Percentiles rank a stretch among this genome's conserved stretches.
phyloP scores from a whole-genome alignment of 2,329 filamentous ascomycete species.

The Myriangium duriaei region DNA sequence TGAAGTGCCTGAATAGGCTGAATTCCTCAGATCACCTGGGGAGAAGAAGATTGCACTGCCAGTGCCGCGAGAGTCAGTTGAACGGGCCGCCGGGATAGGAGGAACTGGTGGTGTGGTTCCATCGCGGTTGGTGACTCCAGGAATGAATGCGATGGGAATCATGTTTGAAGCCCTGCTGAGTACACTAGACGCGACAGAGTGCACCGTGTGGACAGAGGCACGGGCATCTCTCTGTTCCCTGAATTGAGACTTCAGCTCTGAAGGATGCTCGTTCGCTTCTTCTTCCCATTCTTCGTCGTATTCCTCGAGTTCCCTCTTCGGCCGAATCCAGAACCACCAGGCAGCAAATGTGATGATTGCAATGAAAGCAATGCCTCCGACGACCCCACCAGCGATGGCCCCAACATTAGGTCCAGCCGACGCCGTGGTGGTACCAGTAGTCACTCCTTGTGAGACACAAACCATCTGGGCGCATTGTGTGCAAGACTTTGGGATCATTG shows the following conservation, averaged over 20 bases:
- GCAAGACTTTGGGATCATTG: slow-evolving; percentile 48
- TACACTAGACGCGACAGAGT: slow-evolving; percentile 89
- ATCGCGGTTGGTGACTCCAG: slow-evolving; percentile 76
- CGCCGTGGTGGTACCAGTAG: slow-evolving; percentile 20
- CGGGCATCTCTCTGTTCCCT: slow-evolving; percentile 30
- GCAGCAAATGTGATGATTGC: slow-evolving; percentile 66
- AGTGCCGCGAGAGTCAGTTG: slow-evolving; percentile 39
- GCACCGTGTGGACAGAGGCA: slow-evolving; percentile 71
- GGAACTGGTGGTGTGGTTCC: slow-evolving; percentile 77
- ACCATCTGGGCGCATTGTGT: slow-evolving; percentile 44
- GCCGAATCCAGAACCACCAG: slow-evolving; percentile 80
- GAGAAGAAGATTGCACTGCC: slow-evolving; percentile 86
- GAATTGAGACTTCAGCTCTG: slow-evolving; percentile 32
- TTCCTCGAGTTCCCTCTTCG: slow-evolving; percentile 49
- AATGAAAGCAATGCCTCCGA: slow-evolving; percentile 69
- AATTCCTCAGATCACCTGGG: slow-evolving; percentile 78
- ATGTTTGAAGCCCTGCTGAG: slow-evolving; percentile 95
- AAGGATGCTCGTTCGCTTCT: slow-evolving; percentile 40
- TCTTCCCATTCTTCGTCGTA: slow-evolving; percentile 43
- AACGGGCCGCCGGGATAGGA: slow-evolving; percentile 58
- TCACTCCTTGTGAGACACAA: slow-evolving; percentile 38
- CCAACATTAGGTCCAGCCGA: slow-evolving; percentile 52
- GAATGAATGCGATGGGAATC: slow-evolving; percentile 98
- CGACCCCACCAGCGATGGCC: slow-evolving; percentile 80
- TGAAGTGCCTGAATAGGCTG: slow-evolving; percentile 72